Evolutionary conservation across 495 filamentous ascomycete genomes (phyloP), one percentile per base, ranked within the genome.

Genomic region (Aspergillus diversus): DNA sequence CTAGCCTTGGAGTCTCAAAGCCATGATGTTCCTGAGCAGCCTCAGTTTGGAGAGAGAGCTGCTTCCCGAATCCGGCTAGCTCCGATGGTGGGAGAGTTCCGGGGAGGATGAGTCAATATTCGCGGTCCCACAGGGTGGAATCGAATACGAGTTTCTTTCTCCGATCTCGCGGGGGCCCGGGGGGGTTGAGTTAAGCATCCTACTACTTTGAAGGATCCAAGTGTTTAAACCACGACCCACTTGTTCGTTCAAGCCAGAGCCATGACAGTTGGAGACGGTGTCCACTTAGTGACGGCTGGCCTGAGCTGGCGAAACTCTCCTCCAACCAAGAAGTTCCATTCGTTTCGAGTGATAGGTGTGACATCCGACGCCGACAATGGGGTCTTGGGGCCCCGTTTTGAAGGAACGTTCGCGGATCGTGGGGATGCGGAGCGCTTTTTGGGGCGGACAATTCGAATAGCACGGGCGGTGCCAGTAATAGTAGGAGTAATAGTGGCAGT

Each of bases 281-380:
- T 76, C 79, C 77, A 81, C 66, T 78, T 76, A 3, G 79, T 81
- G 16, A 81, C 71, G 13, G 66, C 73, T 17, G 75, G 73, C 63
- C 75, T 72, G 5, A 70, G 31, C 53, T 72, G 55, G 0, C 59
- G 67, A 42, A 78, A 73, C 16, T 77, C 74, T 32, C 75, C 59
- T 12, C 66, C 68, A 16, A 77, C 69, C 15, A 81, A 69, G 12
- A 80, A 69, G 57, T 81, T 81, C 79, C 79, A 81, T 65, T 81
- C 79, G 51, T 79, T 80, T 11, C 75, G 63, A 2, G 79, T 81
- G 62, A 80, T 81, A 5, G 79, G 79, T 0, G 78, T 80, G 15
- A 80, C 78, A 66, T 81, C 78, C 11, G 78, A 80, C 6, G 78
- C 76, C 0, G 79, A 80, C 56, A 75, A 55, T 4, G 79, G 79